Conservation (phyloP, 495 filamentous ascomycete species). For the Parathielavia hyrcaniae region DNA sequence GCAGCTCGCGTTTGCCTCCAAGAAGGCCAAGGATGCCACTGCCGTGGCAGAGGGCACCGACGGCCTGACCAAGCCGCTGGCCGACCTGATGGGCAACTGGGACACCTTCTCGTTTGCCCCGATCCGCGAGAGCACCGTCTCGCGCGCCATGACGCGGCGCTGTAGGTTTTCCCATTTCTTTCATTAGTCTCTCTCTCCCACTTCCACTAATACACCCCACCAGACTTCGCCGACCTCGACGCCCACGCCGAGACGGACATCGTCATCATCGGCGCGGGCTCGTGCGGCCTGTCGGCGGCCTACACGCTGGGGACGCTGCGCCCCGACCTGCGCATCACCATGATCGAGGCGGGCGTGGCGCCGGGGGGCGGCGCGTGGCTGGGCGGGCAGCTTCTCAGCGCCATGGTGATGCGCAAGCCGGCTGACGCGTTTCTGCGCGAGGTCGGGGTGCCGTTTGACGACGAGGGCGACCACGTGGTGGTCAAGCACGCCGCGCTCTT, state of each 20-base stretch:
- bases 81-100: constrained; percentile 64
- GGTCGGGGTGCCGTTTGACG: constrained; percentile 77
- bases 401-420: constrained; percentile 91
- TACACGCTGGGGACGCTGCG: constrained; percentile 78
- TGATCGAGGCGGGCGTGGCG: constrained; percentile 80
- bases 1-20: constrained; percentile 29
- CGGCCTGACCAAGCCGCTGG: constrained; percentile 49
- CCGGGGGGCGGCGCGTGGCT: constrained; percentile 90
- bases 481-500: constrained; percentile 92
- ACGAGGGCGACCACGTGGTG: constrained; percentile 79
- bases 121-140: constrained; percentile 85
- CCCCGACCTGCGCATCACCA: constrained; percentile 84
- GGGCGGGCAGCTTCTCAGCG: constrained; percentile 84
- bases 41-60: constrained; percentile 33
- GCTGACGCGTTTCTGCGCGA: constrained; percentile 76
- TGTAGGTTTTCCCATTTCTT: constrained; percentile 29
- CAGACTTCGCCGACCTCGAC: constrained; percentile 77
- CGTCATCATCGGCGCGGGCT: constrained; percentile 84
- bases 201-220: background rate
- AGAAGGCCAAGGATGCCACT: constrained; percentile 36
- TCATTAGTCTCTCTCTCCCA: background rate
- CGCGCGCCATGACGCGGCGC: constrained; percentile 83
- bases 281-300: constrained; percentile 75
- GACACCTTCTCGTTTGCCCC: constrained; percentile 72
- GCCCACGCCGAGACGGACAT: constrained; percentile 85